phyloP scores from a whole-genome alignment of 108 stramenopile genomes.

The Stephanodiscus minutulus region DNA sequence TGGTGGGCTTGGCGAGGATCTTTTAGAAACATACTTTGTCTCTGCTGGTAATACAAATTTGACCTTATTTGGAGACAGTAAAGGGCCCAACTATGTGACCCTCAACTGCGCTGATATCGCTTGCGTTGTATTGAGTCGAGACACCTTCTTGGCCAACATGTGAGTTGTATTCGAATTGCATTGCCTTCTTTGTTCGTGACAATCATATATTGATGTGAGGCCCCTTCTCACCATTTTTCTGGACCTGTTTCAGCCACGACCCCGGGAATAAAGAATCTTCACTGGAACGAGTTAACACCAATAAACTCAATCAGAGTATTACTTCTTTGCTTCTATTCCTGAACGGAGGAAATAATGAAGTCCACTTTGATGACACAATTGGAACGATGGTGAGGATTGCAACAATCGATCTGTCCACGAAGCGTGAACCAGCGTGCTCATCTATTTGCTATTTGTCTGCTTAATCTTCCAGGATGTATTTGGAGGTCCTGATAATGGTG shows the following conservation, averaged over 20 bases:
- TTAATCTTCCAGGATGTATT: slow-evolving; percentile 19
- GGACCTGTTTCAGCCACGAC: slow-evolving; percentile 11
- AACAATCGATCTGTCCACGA: not conserved
- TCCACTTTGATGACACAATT: slow-evolving; percentile 52
- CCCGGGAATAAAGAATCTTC: not conserved
- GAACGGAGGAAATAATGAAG: slow-evolving; percentile 37
- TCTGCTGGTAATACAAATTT: slow-evolving; percentile 30
- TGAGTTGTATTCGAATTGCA: not conserved
- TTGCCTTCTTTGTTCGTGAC: not conserved
- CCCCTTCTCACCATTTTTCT: not conserved
- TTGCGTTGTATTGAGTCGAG: slow-evolving; percentile 25
- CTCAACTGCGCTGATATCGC: slow-evolving; percentile 35
- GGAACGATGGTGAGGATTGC: slow-evolving; percentile 16
- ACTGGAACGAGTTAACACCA: slow-evolving; percentile 41
- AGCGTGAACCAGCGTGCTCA: no score
- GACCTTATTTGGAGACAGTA: slow-evolving; percentile 35
- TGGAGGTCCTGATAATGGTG: slow-evolving; percentile 21
- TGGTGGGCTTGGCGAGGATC: slow-evolving; percentile 35
- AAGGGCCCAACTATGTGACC: slow-evolving; percentile 21
- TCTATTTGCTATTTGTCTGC: no score
- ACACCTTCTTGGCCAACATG: slow-evolving; percentile 52
- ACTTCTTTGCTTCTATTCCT: slow-evolving; percentile 22
- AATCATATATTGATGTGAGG: no score
- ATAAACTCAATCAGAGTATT: slow-evolving; percentile 6
- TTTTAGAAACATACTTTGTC: slow-evolving; percentile 20